Base-by-base conservation (phyloP, 495 filamentous ascomycete genomes). In the Filosporella fistucella region DNA sequence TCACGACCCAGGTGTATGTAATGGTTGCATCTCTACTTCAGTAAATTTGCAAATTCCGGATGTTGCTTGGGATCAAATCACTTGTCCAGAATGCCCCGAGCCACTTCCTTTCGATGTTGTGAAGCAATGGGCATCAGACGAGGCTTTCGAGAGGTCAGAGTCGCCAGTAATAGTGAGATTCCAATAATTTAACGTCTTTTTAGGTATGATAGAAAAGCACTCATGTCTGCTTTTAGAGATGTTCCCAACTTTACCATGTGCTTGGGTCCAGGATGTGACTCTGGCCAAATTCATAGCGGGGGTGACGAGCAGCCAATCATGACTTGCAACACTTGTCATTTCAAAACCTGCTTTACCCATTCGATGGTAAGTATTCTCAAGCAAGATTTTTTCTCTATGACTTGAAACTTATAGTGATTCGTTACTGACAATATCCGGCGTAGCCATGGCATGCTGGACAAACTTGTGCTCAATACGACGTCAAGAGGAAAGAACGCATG, bases 301-400 rank as follows among this genome's bases (percentile, higher is more conserved):
- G 49, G 37, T 11, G 42, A 52, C 18, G 28, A 32, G 3, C 9
- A 49, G 35, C 53, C 45, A 4, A 50, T 49, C 17, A 44, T 55
- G 33, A 47, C 36, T 1, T 58, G 55, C 37, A 47, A n/a, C 18
- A 36, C 6, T 4, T 58, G 55, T 33, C 13, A 28, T 5, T 55
- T 42, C 32, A 46, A 49, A 23, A 49, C 42, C 4, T 58, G 55
- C 24, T 54, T 51, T 38, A 44, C 12, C 0, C 55, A 58, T 33
- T 24, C 42, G 20, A 33, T 51, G 39, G 21, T 13, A 24, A 24
- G 18, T 13, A 14, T 35, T 13, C 12, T 17, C 28, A 8, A 30
- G 28, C 8, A 30, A 8, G 8, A 8, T 8, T 30, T 30, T 30
- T n/a, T 30, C 28, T 30, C n/a, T 30, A n/a, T n/a, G n/a, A n/a